A percentile compares a stretch with the other conserved stretches of the same genome.
phyloP scores from a whole-genome alignment of 345 rosid genomes.

The Odontarrhena argentea region DNA sequence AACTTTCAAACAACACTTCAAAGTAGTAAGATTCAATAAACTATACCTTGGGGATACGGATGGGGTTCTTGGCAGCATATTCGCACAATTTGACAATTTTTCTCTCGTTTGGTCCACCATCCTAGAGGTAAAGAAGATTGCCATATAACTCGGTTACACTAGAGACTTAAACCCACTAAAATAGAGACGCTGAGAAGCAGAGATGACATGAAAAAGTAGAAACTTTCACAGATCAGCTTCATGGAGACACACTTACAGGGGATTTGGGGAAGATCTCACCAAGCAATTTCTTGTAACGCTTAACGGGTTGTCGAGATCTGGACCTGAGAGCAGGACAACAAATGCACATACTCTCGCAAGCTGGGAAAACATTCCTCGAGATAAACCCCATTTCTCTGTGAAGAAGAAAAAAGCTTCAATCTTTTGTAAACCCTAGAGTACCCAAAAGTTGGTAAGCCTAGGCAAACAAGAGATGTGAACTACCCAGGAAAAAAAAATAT shows the following conservation, averaged over 20 bases:
- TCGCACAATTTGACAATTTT: conserved; percentile 85
- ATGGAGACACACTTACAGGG: conserved; percentile 54
- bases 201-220: conserved; percentile 12
- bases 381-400: conserved; percentile 83
- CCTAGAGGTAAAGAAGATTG: conserved; percentile 42
- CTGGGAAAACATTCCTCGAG: conserved; percentile 90
- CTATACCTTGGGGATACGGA: conserved; percentile 83
- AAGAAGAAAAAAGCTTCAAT: conserved; percentile 24
- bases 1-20: conserved; percentile 9
- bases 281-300: conserved; percentile 91
- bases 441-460: conserved; percentile 29
- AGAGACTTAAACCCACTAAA: neutral
- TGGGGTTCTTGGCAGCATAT: conserved; percentile 89
- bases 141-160: too few species aligned
- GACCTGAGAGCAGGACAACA: conserved; percentile 99
- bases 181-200: conserved; percentile 12
- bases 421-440: conserved; percentile 20
- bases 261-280: conserved; percentile 91
- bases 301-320: conserved; percentile 96
- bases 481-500: neutral
- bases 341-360: conserved; percentile 93
- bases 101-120: conserved; percentile 73
- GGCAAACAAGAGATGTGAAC: neutral
- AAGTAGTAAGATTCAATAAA: conserved; percentile 8
- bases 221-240: neutral